Evolutionary conservation across 306 rosid species (phyloP).

Genomic region (Erythrophleum fordii): DNA sequence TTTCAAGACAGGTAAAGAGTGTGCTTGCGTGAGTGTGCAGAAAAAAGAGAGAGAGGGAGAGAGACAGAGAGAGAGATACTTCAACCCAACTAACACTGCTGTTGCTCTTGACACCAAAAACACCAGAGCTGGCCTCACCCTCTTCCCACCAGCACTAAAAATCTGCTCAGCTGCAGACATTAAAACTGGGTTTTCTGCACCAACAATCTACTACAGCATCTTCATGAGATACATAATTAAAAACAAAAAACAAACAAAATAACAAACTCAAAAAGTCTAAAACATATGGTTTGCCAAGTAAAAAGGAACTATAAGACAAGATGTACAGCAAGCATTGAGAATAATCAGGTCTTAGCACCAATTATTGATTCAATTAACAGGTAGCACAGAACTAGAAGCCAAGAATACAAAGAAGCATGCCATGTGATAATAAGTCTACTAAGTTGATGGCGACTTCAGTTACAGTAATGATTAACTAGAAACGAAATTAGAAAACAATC

Average conservation of each 20-base stretch:
- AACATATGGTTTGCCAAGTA: background rate
- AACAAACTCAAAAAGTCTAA: background rate
- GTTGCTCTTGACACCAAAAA: conserved; percentile 94
- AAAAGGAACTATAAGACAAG: conserved; percentile 14
- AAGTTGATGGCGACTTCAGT: background rate
- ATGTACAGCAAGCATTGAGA: too few relatives aligned
- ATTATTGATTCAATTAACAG: background rate
- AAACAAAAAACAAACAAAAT: too few relatives aligned
- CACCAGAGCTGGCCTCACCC: conserved; percentile 96
- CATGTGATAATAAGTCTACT: background rate
- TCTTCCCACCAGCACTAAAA: conserved; percentile 97
- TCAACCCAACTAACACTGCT: conserved; percentile 69
- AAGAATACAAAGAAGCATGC: conserved; percentile 9
- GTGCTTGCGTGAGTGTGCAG: background rate
- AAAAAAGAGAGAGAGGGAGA: too few relatives aligned
- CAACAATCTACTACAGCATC: conserved; percentile 71
- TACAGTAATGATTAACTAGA: background rate
- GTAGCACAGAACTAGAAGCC: conserved; percentile 5
- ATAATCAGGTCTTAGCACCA: conserved; percentile 14
- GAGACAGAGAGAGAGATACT: too few relatives aligned
- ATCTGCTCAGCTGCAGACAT: conserved; percentile 96
- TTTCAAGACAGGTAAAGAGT: background rate
- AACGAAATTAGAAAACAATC: background rate
- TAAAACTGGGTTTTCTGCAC: conserved; percentile 90
- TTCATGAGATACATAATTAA: conserved; percentile 47